Conservation (phyloP, 192 early-diverging fungal species). For the Endogone sp. region DNA sequence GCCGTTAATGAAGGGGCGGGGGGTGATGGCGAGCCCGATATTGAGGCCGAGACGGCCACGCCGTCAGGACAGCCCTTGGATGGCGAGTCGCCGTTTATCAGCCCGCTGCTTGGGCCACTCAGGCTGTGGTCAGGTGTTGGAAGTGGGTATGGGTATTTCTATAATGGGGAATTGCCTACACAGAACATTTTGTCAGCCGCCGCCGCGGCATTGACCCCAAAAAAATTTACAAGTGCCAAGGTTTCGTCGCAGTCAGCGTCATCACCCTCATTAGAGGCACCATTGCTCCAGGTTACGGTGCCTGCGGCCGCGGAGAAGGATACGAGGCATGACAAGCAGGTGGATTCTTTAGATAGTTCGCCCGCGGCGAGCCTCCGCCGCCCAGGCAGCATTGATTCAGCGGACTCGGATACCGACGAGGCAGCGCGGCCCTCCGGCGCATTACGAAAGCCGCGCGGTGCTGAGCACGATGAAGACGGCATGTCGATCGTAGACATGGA, state of each 20-base stretch:
- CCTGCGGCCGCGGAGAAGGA: too few relatives aligned
- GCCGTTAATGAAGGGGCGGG: not conserved
- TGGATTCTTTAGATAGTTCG: too few relatives aligned
- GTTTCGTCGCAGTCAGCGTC: not conserved
- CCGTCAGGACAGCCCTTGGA: not conserved
- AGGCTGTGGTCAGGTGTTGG: not conserved
- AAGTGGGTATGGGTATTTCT: not conserved
- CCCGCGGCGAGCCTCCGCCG: not conserved
- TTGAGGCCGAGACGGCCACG: not conserved
- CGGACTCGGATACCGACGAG: not conserved
- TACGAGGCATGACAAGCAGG: too few relatives aligned
- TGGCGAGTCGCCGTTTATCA: not conserved
- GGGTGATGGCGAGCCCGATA: not conserved
- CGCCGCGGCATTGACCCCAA: not conserved
- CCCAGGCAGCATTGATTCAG: not conserved
- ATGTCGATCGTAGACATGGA: slow-evolving; percentile 8
- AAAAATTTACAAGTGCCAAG: not conserved
- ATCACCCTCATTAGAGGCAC: too few relatives aligned
- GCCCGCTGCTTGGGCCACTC: not conserved
- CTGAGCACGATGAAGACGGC: too few relatives aligned
- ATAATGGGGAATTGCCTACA: not conserved
- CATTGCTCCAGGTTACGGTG: too few relatives aligned
- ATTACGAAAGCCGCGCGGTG: too few relatives aligned
- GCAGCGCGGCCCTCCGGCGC: not conserved
- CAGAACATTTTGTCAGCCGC: not conserved